These are phyloP conservation scores for Aspergillus sp. DNA, from an alignment of 2,329 filamentous ascomycete species.

Conservation along the genomic window DNA sequence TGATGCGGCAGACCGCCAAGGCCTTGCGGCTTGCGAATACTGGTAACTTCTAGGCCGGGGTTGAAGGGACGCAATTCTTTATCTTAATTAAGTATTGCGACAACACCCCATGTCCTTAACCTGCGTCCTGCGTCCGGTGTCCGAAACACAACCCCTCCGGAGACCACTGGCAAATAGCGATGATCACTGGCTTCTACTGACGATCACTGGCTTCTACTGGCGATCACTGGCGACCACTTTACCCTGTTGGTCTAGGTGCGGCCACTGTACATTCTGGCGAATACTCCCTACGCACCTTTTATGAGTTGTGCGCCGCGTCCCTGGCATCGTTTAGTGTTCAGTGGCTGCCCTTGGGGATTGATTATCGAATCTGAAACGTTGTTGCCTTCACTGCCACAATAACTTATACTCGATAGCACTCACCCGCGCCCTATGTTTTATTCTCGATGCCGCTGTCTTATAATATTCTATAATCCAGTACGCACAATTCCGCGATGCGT, in stretches of 20 bases:
- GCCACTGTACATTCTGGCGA: neutral
- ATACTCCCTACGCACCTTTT: neutral
- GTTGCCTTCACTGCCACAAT: neutral
- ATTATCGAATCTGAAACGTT: neutral
- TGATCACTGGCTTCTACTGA: neutral
- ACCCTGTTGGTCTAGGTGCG: neutral
- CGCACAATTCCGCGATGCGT: neutral
- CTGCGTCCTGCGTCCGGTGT: neutral
- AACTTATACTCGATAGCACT: neutral
- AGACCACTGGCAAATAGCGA: neutral
- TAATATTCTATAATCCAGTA: neutral
- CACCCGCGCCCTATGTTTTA: neutral
- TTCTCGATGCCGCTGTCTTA: neutral
- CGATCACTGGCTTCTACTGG: no score
- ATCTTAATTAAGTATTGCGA: neutral
- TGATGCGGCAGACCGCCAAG: neutral
- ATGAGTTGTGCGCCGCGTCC: neutral
- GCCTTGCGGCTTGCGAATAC: neutral
- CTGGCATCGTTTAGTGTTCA: neutral
- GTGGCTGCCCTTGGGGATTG: neutral
- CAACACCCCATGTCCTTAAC: neutral
- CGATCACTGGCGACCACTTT: neutral
- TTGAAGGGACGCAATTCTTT: neutral
- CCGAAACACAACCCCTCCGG: neutral
- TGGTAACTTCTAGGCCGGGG: neutral